Conservation (phyloP, 2,329 filamentous ascomycete species). For the Talaromyces sp. region DNA sequence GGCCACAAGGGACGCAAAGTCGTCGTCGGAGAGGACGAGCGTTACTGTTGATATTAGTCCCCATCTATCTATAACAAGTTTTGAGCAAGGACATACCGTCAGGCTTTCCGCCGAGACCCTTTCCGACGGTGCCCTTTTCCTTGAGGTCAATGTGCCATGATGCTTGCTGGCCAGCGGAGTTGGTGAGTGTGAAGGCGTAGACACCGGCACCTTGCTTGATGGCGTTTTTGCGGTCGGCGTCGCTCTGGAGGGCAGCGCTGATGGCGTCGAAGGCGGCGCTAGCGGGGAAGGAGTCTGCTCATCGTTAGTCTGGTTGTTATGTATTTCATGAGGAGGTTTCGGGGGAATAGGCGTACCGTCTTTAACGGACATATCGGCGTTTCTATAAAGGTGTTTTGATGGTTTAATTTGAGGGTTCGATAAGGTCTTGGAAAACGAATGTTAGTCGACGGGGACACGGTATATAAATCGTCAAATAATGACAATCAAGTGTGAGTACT, state of each 20-base stretch:
- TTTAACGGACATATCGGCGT: constrained; percentile 65
- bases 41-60: constrained; percentile 42
- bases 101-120: constrained; percentile 74
- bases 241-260: constrained; percentile 66
- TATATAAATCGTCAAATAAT: not conserved
- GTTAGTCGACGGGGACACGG: not conserved
- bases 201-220: constrained; percentile 84
- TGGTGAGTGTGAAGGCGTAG: constrained; percentile 92
- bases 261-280: constrained; percentile 91
- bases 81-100: constrained; percentile 59
- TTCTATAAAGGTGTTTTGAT: not conserved
- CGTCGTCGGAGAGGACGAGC: constrained; percentile 75
- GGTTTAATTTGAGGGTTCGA: not conserved
- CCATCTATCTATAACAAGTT: not conserved
- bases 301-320: constrained; percentile 1
- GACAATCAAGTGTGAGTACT: not conserved
- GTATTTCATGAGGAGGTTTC: not conserved
- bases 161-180: constrained; percentile 71
- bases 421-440: no score
- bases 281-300: constrained; percentile 75
- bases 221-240: constrained; percentile 76
- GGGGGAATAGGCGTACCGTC: constrained; percentile 54
- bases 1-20: constrained; percentile 77
- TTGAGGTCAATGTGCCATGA: constrained; percentile 97
- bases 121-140: constrained; percentile 76